Base-by-base conservation (phyloP, 176 grass and related monocot genomes). In the Zoysia japonica region DNA sequence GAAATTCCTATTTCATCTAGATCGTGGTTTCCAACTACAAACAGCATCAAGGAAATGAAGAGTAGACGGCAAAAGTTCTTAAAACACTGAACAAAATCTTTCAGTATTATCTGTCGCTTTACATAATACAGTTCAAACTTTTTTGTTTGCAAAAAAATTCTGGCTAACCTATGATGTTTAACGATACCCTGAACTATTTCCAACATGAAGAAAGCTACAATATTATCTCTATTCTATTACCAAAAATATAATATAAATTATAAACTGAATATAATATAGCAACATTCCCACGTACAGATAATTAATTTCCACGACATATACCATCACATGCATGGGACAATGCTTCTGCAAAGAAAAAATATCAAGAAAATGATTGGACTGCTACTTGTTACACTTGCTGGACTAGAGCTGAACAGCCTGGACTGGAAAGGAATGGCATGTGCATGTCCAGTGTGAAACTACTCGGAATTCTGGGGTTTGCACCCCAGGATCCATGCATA, bases 351-450 rank as follows among this genome's bases (percentile, higher is more conserved):
- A 75, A 80, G 0, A 57, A 80, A 65, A 19, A 61, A 59, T 75
- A 43, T 60, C 43, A 36, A 9, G 3, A 63, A 49, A 61, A 75
- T 75, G 13, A 62, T 52, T 6, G 63, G 62, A 41, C 1, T 42
- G 41, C 37, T 70, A 7, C 5, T 81, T 11, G 15, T 9, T 46
- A 17, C 56, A 16, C 71, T 15, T n/a, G 57, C 47, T 50, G 49
- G 35, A 53, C 15, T 66, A 60, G 6, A n/a, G 16, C 59, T 9
- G 48, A 59, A 68, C 47, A 70, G 72, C 15, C 59, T 9, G 48
- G 50, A 68, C 47, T 76, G 72, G 20, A 77, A 77, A 50, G 74
- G 12, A 73, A 11, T 72, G 60, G 56, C 43, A 83, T 67, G 62
- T 74, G 46, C 44, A 39, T 68, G 75, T 61, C 74, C 61, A 68